Base-by-base conservation (phyloP, 2,329 filamentous ascomycete genomes). In the Beauveria varroae region DNA sequence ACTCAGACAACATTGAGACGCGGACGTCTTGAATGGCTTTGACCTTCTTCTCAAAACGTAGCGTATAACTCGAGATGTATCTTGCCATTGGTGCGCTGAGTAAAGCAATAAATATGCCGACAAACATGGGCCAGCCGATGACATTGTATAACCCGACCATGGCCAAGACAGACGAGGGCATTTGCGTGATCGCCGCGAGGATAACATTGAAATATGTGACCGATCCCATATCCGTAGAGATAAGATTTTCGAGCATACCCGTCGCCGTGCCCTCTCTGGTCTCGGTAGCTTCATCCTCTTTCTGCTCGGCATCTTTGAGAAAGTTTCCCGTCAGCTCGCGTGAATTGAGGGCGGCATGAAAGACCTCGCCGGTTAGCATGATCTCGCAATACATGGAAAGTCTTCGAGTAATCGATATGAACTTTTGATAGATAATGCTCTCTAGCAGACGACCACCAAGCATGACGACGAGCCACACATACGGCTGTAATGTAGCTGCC, bases 141-240 rank as follows among this genome's bases (percentile, higher is more conserved):
- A 85, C 78, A 44, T 72, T 73, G 69, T 85, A 86, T 40, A 86
- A 73, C 18, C 81, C 81, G 24, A 79, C 61, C 28, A 83, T 71
- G 2, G 80, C 76, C 41, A 83, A 69, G 14, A 75, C 64, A 6
- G 79, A 79, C 10, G 80, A 78, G 75, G 60, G 46, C 22, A 61
- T 43, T 20, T 51, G 69, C 2, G 81, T 75, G 3, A 79, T 71
- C 9, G 80, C 79, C 44, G 78, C 71, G 3, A 70, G 60, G 14
- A 79, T 73, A 50, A 81, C 72, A 43, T 84, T 71, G 5, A 83
- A 70, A 64, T 85, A 81, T 34, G 75, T 80, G 34, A 86, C 76
- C n/a, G 81, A 79, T 58, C 85, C 81, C 14, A 85, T 75, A 65
- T 86, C 83, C 28, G 81, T 80, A 5, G 81, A 79, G 78, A 85